A percentile compares a stretch with the other conserved stretches of the same genome.
phyloP scores from a whole-genome alignment of 306 rosid genomes.

The Notholithocarpus densiflorus region DNA sequence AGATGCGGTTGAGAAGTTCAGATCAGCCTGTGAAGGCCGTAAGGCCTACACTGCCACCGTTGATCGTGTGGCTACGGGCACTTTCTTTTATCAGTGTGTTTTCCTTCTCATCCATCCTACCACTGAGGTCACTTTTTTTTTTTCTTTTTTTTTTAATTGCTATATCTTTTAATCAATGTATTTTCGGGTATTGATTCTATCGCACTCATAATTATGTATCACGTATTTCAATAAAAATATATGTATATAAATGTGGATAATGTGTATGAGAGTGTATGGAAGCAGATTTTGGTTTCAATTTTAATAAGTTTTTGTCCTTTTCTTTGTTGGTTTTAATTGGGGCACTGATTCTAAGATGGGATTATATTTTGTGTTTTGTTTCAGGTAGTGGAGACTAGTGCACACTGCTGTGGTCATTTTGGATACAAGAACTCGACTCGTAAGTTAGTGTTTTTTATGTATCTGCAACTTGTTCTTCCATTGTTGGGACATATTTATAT shows the following conservation, averaged over 20 bases:
- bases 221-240: too few species aligned
- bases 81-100: conserved; percentile 76
- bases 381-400: conserved; percentile 58
- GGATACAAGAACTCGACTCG: conserved; percentile 48
- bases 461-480: too few species aligned
- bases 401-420: conserved; percentile 47
- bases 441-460: conserved; percentile 25
- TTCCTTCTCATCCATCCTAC: conserved; percentile 72
- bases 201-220: too few species aligned
- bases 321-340: background rate
- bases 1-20: conserved; percentile 60
- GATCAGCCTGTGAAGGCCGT: conserved; percentile 47
- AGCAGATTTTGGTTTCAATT: background rate
- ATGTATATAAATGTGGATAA: too few species aligned
- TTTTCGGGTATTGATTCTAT: too few species aligned
- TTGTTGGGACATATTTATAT: too few species aligned
- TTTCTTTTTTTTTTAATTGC: too few species aligned
- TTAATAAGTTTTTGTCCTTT: background rate
- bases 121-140: conserved; percentile 29
- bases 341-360: background rate
- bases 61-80: conserved; percentile 61
- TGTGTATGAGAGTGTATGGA: too few species aligned
- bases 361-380: background rate
- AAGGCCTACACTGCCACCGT: conserved; percentile 55
- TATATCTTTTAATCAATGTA: background rate